These are phyloP conservation scores for Misopates orontium DNA, from an alignment of 257 asterid species.

Conservation along the genomic window DNA sequence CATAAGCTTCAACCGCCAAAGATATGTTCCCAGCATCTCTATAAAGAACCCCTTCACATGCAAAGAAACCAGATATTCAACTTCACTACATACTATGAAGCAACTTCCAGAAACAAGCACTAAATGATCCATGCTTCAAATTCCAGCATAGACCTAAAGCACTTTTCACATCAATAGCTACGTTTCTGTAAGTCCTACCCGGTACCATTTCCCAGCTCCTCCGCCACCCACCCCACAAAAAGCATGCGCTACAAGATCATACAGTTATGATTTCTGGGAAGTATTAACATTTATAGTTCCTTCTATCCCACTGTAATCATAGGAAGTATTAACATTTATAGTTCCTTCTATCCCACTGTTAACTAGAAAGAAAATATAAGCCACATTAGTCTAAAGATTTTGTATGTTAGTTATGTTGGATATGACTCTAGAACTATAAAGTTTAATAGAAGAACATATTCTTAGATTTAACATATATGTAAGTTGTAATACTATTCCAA, in stretches of 20 bases:
- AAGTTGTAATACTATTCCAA: slow-evolving; percentile 1
- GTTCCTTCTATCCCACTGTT: neutral
- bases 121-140: slow-evolving; percentile 12
- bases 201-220: neutral
- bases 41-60: slow-evolving; percentile 82
- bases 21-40: slow-evolving; percentile 98
- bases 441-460: slow-evolving; percentile 2
- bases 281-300: too few relatives aligned
- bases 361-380: neutral
- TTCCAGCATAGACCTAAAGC: slow-evolving; percentile 13
- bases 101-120: slow-evolving; percentile 7
- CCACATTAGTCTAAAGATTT: neutral
- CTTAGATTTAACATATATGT: slow-evolving; percentile 12
- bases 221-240: neutral
- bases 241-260: too few relatives aligned
- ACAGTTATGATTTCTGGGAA: too few relatives aligned
- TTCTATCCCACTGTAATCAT: neutral
- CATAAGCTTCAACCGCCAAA: slow-evolving; percentile 98
- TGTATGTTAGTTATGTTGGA: neutral
- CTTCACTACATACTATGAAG: slow-evolving; percentile 15
- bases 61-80: slow-evolving; percentile 23
- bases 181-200: slow-evolving; percentile 1
- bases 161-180: neutral
- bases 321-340: too few relatives aligned
- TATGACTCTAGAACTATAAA: slow-evolving; percentile 9